These are phyloP conservation scores for Botrytis elliptica DNA, from an alignment of 2,329 filamentous ascomycete species.

Conservation along the genomic window DNA sequence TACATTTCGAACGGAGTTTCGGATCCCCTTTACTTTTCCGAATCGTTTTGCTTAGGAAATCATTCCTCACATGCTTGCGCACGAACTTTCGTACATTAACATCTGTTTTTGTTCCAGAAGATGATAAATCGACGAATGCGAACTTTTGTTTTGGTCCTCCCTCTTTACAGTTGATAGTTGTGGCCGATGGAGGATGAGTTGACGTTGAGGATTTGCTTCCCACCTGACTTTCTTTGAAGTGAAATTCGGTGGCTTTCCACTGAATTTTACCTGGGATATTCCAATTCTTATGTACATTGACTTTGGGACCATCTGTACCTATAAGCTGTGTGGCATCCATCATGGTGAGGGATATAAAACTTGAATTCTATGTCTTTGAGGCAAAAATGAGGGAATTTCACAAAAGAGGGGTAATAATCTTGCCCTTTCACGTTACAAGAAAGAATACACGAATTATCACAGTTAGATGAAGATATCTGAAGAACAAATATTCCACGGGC, in stretches of 20 bases:
- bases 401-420: neutral
- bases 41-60: slow-evolving; percentile 22
- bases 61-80: slow-evolving; percentile 29
- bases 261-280: neutral
- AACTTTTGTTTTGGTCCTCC: slow-evolving; percentile 16
- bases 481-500: neutral
- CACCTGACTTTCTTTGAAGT: neutral
- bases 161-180: neutral
- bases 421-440: neutral
- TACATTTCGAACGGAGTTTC: slow-evolving; percentile 1
- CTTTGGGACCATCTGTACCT: neutral
- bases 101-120: slow-evolving; percentile 20
- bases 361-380: neutral
- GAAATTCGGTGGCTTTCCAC: neutral
- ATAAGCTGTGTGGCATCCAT: neutral
- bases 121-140: slow-evolving; percentile 27
- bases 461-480: neutral
- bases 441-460: neutral
- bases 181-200: neutral
- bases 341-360: slow-evolving; percentile 1
- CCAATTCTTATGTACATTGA: slow-evolving; percentile 15
- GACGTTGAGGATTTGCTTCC: neutral
- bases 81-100: slow-evolving; percentile 24
- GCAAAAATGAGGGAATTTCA: neutral
- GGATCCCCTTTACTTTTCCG: slow-evolving; percentile 2